Evolutionary conservation across 2,329 filamentous ascomycete species (phyloP).

Genomic region (Ceratocystis variospora): DNA sequence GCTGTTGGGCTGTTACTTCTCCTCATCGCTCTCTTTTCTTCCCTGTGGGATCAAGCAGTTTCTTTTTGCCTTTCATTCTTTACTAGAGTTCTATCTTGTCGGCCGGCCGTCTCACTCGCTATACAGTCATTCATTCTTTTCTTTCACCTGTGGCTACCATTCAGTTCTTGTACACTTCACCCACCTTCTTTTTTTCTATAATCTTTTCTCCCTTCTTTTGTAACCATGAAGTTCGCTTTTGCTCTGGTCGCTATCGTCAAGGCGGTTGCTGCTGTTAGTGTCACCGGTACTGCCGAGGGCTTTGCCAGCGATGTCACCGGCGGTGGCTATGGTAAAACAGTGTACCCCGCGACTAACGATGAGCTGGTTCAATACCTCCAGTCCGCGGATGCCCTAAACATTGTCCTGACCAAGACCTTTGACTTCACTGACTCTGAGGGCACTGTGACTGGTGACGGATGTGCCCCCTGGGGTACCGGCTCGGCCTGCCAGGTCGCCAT

Average conservation of each 20-base stretch:
- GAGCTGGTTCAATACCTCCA: slow-evolving; percentile 47
- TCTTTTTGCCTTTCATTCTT: background rate
- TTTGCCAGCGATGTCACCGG: slow-evolving; percentile 43
- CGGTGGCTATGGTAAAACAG: slow-evolving; percentile 40
- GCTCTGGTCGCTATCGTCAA: slow-evolving; percentile 22
- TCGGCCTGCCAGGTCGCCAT: slow-evolving; percentile 44
- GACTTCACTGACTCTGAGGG: slow-evolving; percentile 45
- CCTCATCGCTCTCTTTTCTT: background rate
- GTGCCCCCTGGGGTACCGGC: slow-evolving; percentile 43
- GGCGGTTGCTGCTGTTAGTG: slow-evolving; percentile 22
- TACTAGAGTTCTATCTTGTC: background rate
- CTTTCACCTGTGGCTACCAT: background rate
- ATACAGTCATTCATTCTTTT: background rate
- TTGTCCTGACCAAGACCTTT: slow-evolving; percentile 43
- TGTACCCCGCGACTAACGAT: slow-evolving; percentile 38
- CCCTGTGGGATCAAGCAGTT: background rate
- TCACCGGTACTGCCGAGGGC: slow-evolving; percentile 30
- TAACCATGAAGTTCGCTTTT: slow-evolving; percentile 21
- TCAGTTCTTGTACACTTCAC: background rate
- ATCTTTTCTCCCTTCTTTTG: background rate
- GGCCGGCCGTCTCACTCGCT: background rate
- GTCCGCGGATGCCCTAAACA: slow-evolving; percentile 39
- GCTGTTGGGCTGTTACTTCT: background rate
- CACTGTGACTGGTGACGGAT: slow-evolving; percentile 38
- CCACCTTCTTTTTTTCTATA: background rate